phyloP scores from a whole-genome alignment of 2,329 filamentous ascomycete species.

The Aureobasidium sp. region DNA sequence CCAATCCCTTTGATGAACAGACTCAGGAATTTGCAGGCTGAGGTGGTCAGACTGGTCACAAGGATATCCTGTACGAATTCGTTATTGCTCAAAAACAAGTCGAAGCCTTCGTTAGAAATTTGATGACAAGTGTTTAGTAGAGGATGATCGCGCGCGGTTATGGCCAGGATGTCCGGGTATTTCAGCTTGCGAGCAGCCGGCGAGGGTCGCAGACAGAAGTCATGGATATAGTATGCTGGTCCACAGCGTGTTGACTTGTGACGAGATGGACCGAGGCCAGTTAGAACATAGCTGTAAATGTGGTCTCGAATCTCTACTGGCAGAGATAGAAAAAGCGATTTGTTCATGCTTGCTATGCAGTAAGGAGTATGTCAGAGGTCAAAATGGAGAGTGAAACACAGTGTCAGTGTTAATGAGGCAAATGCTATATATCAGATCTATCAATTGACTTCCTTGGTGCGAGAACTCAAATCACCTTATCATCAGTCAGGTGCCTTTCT shows the following conservation, averaged over 20 bases:
- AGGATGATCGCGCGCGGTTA: constrained; percentile 1
- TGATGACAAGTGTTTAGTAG: background rate
- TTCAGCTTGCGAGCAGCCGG: background rate
- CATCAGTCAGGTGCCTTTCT: background rate
- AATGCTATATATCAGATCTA: background rate
- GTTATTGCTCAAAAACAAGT: background rate
- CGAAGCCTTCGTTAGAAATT: background rate
- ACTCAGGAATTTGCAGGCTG: background rate
- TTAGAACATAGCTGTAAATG: background rate
- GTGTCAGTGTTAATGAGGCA: background rate
- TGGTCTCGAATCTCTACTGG: background rate
- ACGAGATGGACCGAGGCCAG: background rate
- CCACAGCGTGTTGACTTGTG: background rate
- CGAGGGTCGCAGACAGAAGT: background rate
- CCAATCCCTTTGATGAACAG: background rate
- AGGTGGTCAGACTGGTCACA: background rate
- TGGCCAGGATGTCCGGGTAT: background rate
- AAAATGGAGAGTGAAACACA: background rate
- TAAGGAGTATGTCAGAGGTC: background rate
- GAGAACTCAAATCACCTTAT: constrained; percentile 2
- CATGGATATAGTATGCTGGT: background rate
- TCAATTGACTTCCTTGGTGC: background rate
- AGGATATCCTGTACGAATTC: constrained; percentile 2
- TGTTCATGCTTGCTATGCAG: background rate
- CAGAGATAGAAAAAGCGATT: background rate